These are phyloP conservation scores for Pichia sp. DNA, from an alignment of 1,139 yeast genomes.

Conservation along the genomic window DNA sequence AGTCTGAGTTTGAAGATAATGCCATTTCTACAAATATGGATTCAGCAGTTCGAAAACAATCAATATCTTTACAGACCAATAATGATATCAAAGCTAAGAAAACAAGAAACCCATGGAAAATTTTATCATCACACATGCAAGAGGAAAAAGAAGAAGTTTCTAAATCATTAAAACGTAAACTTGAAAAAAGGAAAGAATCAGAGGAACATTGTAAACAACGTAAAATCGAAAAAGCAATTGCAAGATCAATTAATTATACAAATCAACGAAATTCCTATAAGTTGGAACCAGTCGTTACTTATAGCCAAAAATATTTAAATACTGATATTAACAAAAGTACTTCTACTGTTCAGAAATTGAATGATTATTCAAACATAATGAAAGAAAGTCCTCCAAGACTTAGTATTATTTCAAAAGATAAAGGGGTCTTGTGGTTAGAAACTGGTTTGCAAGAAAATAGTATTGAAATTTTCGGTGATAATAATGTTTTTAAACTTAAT, in stretches of 20 bases:
- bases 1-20: slow-evolving; percentile 6
- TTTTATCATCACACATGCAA: neutral
- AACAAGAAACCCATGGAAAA: neutral
- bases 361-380: neutral
- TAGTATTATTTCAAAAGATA: neutral
- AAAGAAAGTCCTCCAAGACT: neutral
- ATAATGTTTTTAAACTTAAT: no score
- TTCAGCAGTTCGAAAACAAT: slow-evolving; percentile 6
- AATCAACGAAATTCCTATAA: neutral
- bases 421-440: neutral
- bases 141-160: neutral
- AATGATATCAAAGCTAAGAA: neutral
- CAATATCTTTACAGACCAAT: slow-evolving; percentile 1
- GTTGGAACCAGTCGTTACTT: neutral
- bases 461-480: no score
- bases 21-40: slow-evolving; percentile 7
- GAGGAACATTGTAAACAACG: neutral
- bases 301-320: neutral
- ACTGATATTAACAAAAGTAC: neutral
- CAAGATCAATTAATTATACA: neutral
- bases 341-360: neutral
- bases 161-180: neutral
- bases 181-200: neutral
- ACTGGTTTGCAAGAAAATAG: neutral
- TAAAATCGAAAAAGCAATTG: neutral